Percentiles rank a stretch among this genome's conserved stretches.
phyloP scores from a whole-genome alignment of 129 eudicot genomes.

The Flaveria ramosissima region DNA sequence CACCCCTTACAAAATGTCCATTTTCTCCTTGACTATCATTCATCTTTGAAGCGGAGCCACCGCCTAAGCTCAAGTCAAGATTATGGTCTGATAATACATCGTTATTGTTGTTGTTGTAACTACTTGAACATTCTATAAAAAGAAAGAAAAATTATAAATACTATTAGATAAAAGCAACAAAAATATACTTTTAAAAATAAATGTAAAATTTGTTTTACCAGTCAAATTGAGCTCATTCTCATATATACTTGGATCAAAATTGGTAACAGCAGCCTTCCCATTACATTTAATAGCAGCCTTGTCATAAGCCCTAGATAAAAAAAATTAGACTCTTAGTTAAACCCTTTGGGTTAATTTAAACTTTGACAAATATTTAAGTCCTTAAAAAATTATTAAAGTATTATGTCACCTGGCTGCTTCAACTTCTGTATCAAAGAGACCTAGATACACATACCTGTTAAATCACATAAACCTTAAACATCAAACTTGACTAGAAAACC shows the following conservation, averaged over 20 bases:
- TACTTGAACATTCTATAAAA: constrained; percentile 45
- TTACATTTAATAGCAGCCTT: constrained; percentile 91
- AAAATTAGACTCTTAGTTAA: constrained; percentile 1
- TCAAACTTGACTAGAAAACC: constrained; percentile 29
- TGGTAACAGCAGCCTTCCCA: constrained; percentile 91
- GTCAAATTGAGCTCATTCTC: constrained; percentile 62
- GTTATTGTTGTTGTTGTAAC: constrained; percentile 25
- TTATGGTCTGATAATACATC: constrained; percentile 39
- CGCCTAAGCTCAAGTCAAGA: constrained; percentile 82
- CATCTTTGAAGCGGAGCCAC: constrained; percentile 37
- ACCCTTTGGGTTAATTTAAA: constrained; percentile 19
- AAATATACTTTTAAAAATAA: neutral
- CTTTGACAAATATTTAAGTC: neutral
- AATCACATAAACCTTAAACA: constrained; percentile 31
- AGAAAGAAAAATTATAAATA: neutral
- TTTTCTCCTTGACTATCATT: constrained; percentile 24
- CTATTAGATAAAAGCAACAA: neutral
- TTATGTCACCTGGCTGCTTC: constrained; percentile 89
- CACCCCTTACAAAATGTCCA: constrained; percentile 39
- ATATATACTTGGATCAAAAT: constrained; percentile 82
- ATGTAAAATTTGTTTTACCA: constrained; percentile 35
- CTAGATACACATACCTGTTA: constrained; percentile 95
- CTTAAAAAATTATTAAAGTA: constrained; percentile 11
- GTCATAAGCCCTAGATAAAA: constrained; percentile 75
- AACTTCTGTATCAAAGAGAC: constrained; percentile 95